These are phyloP conservation scores for Saururus chinensis DNA, from an alignment of 164 flowering plant genomes.

Conservation along the genomic window DNA sequence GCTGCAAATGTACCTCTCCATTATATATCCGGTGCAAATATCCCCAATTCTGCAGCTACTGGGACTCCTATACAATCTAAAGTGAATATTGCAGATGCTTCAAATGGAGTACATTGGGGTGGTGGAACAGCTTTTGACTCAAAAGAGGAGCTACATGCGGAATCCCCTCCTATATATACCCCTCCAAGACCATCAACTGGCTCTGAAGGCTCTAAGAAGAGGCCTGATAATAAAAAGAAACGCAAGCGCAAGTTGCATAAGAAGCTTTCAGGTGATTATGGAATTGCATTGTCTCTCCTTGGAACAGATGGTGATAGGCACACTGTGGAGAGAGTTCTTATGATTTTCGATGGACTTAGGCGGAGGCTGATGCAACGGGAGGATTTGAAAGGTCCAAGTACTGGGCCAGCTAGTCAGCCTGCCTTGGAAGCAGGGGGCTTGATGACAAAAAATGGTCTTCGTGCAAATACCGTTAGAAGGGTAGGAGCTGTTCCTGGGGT, in stretches of 20 bases:
- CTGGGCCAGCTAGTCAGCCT: conserved; percentile 22
- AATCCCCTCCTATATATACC: neutral
- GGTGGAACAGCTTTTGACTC: too few species aligned
- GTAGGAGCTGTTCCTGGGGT: conserved; percentile 46
- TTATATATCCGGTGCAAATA: conserved; percentile 40
- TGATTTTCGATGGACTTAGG: conserved; percentile 30
- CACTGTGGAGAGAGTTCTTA: conserved; percentile 16
- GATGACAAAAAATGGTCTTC: conserved; percentile 27
- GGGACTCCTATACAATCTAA: conserved; percentile 19
- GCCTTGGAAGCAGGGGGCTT: conserved; percentile 30
- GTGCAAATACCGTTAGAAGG: conserved; percentile 32
- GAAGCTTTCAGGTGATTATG: conserved; percentile 12
- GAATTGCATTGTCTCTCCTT: conserved; percentile 3
- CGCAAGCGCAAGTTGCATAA: conserved; percentile 16
- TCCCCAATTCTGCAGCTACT: conserved; percentile 11
- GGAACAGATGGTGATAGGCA: conserved; percentile 20
- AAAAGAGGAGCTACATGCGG: too few species aligned
- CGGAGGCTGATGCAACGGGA: conserved; percentile 25
- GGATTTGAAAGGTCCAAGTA: conserved; percentile 19
- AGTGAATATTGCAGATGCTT: conserved; percentile 12
- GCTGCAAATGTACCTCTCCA: conserved; percentile 27
- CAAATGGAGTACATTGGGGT: conserved; percentile 2
- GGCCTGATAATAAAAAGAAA: conserved; percentile 9
- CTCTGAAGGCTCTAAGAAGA: neutral
- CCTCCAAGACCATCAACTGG: conserved; percentile 3